Base-by-base conservation (phyloP, 129 eudicot genomes). In the Centaurea solstitialis region DNA sequence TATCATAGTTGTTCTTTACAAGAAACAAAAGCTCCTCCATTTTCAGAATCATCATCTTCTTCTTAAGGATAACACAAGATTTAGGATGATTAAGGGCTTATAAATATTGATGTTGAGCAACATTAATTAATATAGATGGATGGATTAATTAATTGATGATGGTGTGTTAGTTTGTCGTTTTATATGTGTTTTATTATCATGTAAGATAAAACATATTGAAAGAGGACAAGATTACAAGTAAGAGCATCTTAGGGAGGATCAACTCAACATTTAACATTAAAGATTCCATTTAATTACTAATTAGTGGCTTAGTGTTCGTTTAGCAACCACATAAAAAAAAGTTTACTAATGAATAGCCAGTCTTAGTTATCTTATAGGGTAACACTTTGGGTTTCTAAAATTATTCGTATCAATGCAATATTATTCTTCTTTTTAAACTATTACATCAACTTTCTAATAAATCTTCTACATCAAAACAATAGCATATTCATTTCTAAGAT, bases 1-100 rank as follows among this genome's bases (percentile, higher is more conserved):
- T 73, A 47, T 77, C 83, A 74, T 72, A 76, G 82, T 82, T 38
- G 75, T 61, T 82, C 78, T 59, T 68, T 35, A 85, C 18, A 8
- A 73, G 75, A 9, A 57, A 15, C 66, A 59, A 47, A 79, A 88
- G 73, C 73, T 72, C 83, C 70, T 73, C 82, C 77, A 20, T 50
- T 53, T 77, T 57, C 17, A 75, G 39, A 74, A 53, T 59, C 81
- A 79, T 47, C 84, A 74, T 84, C 72, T 79, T 79, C 66, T 69
- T 39, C 5, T 33, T 33, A 5, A 40, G 5, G 18, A 71, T 18
- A 40, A 24, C 24, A 41, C 73, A 64, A 21, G 57, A 47, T 70
- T 79, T 53, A 40, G 53, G 28, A 33, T 69, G 82, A 53, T 39
- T 79, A 33, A 33, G 17, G 28, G 43, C 50, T 47, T 24, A 43